Conservation (phyloP, 805 yeast species). For the Sugiyamaella qingdaonensis region DNA sequence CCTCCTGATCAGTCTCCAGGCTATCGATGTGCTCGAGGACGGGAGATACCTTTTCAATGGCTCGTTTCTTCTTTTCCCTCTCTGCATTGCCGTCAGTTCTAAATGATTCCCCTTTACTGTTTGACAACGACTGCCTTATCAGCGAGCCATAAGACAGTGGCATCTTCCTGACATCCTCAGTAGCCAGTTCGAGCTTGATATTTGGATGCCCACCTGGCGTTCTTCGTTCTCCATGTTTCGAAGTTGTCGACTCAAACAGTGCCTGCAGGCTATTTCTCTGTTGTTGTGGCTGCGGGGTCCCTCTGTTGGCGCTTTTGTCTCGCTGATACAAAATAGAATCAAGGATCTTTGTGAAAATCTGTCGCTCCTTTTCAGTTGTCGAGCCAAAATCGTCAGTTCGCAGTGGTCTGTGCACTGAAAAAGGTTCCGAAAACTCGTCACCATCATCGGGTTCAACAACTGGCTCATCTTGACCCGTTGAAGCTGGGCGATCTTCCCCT, state of each 20-base stretch:
- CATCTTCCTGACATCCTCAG: conserved; percentile 15
- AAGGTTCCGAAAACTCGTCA: conserved; percentile 9
- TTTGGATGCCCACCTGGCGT: not conserved
- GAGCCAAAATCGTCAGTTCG: conserved; percentile 4
- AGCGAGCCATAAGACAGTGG: conserved; percentile 19
- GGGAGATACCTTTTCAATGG: conserved; percentile 6
- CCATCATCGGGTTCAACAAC: not conserved
- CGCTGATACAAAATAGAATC: conserved; percentile 17
- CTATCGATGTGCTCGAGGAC: conserved; percentile 23
- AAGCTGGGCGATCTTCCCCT: too few species aligned
- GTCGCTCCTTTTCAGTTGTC: conserved; percentile 20
- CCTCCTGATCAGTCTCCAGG: conserved; percentile 24
- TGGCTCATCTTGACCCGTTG: not conserved
- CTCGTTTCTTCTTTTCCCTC: not conserved
- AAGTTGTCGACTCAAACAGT: conserved; percentile 15
- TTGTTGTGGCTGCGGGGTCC: not conserved
- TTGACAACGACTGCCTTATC: conserved; percentile 4
- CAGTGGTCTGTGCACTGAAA: conserved; percentile 12
- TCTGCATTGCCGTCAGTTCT: not conserved
- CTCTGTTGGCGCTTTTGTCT: not conserved
- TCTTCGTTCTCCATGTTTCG: not conserved
- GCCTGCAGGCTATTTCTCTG: conserved; percentile 15
- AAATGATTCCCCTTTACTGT: not conserved
- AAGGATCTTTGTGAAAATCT: conserved; percentile 19
- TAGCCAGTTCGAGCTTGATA: conserved; percentile 16